Base-by-base conservation (phyloP, 139 green algal species). In the Chlamydomonas sp. region DNA sequence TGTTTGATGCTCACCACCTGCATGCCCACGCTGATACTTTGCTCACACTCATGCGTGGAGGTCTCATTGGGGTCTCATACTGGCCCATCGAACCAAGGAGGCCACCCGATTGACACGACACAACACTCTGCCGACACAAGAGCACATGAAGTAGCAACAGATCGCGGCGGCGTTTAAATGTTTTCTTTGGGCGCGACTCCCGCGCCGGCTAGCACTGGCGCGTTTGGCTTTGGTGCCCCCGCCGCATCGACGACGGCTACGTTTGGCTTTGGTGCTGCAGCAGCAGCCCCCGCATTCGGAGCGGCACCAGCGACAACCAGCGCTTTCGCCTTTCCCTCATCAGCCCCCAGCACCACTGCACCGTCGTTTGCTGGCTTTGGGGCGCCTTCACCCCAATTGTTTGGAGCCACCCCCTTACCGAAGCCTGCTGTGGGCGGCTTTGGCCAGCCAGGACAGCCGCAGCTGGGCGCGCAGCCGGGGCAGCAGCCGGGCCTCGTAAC, bases 401-500 rank as follows among this genome's bases (percentile, higher is more conserved):
- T 73, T 58, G 67, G 67, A 35, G 31, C 63, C 38, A 35, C 63
- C 8, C 35, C 36, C 16, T n/a, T 13, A 36, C 36, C 63, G 10
- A 60, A 50, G 26, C 10, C 48, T 48, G 50, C 22, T 22, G 50
- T n/a, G 31, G 50, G 16, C 5, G 16, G 16, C 50, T 10, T n/a
- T 50, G 39, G 39, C 39, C 10, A 8, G 39, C 39, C 13, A 50
- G 39, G 39, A 13, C 13, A 8, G 31, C 66, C 64, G 66, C 66
- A 72, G 58, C 58, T 31, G 13, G 20, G 65, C 37, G 36, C 37
- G 1, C 65, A 67, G 47, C 63, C 65, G 36, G 70, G 69, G 30
- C 69, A 70, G 47, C 47, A 36, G 35, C 60, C 47, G 36, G 30
- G 66, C 0, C 54, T 74, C 2, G 49, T 81, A 10, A 75, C 73